Conservation (phyloP, 495 filamentous ascomycete species). For the Sabuloglossum arenarium region DNA sequence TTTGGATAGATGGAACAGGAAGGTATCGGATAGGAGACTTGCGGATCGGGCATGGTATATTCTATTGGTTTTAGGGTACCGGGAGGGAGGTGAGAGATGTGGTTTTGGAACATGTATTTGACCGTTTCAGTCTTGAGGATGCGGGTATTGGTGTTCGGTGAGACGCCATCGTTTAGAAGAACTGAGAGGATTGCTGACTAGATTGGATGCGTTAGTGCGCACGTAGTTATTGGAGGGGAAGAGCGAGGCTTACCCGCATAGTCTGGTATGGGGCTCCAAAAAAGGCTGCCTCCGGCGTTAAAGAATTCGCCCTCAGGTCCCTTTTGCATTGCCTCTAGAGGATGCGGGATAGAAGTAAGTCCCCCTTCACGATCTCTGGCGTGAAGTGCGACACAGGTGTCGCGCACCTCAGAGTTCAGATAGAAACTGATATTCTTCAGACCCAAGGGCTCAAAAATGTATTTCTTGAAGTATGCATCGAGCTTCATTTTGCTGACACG, state of each 20-base stretch:
- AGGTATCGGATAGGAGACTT: not conserved
- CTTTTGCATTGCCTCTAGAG: not conserved
- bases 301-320: not conserved
- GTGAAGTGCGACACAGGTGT: slow-evolving; percentile 12
- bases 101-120: slow-evolving; percentile 37
- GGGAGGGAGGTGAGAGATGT: slow-evolving; percentile 32
- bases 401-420: slow-evolving; percentile 28
- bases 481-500: slow-evolving; percentile 27
- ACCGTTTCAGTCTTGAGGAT: slow-evolving; percentile 31
- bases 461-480: slow-evolving; percentile 31
- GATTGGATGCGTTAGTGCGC: not conserved
- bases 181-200: slow-evolving; percentile 21
- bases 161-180: slow-evolving; percentile 29
- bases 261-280: not conserved
- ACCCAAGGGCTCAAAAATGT: slow-evolving; percentile 35
- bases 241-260: not conserved
- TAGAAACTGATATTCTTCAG: slow-evolving; percentile 32
- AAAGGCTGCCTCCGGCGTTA: not conserved
- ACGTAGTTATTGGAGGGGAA: not conserved
- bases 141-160: slow-evolving; percentile 22
- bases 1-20: slow-evolving; percentile 9
- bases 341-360: not conserved
- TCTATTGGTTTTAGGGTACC: slow-evolving; percentile 8
- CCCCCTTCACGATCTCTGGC: not conserved
- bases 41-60: too few relatives aligned